Evolutionary conservation across 73 alveolate genomes (phyloP).

Genomic region (Paraurostyla sp.): DNA sequence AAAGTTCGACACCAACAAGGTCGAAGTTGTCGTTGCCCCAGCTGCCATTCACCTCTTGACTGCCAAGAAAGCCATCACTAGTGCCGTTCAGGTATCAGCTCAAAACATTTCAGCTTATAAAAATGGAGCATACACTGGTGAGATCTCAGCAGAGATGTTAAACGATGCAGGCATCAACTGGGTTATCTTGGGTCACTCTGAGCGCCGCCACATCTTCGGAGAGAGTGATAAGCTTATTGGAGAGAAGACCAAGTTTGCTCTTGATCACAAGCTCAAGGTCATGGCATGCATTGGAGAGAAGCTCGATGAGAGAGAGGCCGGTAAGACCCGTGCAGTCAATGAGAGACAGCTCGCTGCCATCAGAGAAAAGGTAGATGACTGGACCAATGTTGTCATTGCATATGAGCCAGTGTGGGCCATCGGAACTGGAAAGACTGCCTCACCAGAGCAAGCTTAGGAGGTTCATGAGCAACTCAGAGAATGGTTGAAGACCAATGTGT

Average conservation of each 20-base stretch:
- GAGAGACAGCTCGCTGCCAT: slow-evolving; percentile 82
- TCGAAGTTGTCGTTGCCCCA: slow-evolving; percentile 76
- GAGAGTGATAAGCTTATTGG: slow-evolving; percentile 77
- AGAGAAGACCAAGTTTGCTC: slow-evolving; percentile 58
- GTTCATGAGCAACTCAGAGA: slow-evolving; percentile 94
- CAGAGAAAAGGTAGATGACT: slow-evolving; percentile 64
- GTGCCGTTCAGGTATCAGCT: slow-evolving; percentile 65
- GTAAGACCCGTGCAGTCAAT: slow-evolving; percentile 79
- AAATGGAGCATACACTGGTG: slow-evolving; percentile 96
- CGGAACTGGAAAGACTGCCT: slow-evolving; percentile 96
- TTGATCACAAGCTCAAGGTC: slow-evolving; percentile 64
- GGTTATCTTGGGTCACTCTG: slow-evolving; percentile 92
- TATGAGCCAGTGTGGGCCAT: slow-evolving; percentile 96
- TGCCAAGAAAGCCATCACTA: slow-evolving; percentile 46
- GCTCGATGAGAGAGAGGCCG: slow-evolving; percentile 83
- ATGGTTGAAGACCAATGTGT: slow-evolving; percentile 92
- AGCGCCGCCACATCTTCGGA: slow-evolving; percentile 88
- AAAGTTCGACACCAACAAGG: slow-evolving; percentile 63
- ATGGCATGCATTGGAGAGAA: slow-evolving; percentile 86
- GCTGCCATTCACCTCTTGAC: slow-evolving; percentile 56
- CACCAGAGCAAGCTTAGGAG: slow-evolving; percentile 99
- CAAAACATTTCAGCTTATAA: slow-evolving; percentile 79
- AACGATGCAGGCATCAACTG: slow-evolving; percentile 87
- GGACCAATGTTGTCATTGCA: slow-evolving; percentile 83
- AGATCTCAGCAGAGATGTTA: slow-evolving; percentile 85